A percentile compares a stretch with the other conserved stretches of the same genome.
Evolutionary conservation across 169 alveolate species (phyloP).

Genomic region (Plasmodium inui): DNA sequence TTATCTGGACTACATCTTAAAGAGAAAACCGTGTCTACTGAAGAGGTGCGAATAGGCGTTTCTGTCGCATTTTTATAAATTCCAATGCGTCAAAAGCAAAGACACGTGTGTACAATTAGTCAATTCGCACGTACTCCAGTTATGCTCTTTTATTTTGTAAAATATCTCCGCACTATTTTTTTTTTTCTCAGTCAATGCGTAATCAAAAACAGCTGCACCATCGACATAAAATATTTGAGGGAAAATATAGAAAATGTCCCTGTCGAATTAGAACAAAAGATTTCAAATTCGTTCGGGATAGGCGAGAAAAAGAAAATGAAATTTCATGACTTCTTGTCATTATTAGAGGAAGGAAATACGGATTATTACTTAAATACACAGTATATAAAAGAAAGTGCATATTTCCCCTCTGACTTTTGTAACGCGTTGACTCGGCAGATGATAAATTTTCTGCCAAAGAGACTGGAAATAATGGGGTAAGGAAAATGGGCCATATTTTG

Average conservation of each 20-base stretch:
- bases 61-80: not conserved
- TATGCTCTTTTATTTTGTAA: not conserved
- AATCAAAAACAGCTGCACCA: conserved; percentile 29
- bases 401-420: conserved; percentile 63
- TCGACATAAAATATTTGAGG: conserved; percentile 64
- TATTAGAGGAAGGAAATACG: conserved; percentile 72
- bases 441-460: conserved; percentile 63
- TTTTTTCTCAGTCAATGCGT: conserved; percentile 54
- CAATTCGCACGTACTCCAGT: not conserved
- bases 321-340: conserved; percentile 68
- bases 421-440: conserved; percentile 61
- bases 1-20: conserved; percentile 56
- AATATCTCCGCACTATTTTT: not conserved
- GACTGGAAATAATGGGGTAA: conserved; percentile 74
- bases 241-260: conserved; percentile 46
- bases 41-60: conserved; percentile 24
- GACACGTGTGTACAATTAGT: not conserved
- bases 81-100: not conserved
- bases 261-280: conserved; percentile 69
- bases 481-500: not conserved
- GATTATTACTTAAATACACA: conserved; percentile 72
- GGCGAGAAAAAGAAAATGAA: conserved; percentile 69
- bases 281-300: conserved; percentile 69
- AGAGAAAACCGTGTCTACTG: conserved; percentile 68
- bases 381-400: conserved; percentile 69